phyloP scores from a whole-genome alignment of 495 filamentous ascomycete genomes.

The Penicillium fimorum region DNA sequence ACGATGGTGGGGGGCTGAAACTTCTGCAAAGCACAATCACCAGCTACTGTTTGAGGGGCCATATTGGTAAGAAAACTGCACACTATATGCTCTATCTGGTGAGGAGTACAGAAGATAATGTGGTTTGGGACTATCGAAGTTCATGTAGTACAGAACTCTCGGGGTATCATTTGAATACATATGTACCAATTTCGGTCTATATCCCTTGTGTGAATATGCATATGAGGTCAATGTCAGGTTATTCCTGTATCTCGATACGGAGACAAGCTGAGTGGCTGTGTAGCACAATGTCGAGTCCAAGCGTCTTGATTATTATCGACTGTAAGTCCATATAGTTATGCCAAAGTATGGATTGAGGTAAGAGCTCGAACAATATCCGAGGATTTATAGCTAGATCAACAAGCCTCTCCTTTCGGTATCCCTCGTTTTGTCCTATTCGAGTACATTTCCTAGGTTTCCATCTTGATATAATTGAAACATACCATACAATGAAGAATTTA shows the following conservation, averaged over 20 bases:
- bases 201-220: not conserved
- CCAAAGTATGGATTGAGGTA: not conserved
- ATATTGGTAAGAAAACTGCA: not conserved
- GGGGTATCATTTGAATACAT: not conserved
- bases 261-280: not conserved
- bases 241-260: not conserved
- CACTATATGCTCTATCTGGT: not conserved
- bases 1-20: slow-evolving; percentile 21
- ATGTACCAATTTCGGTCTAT: not conserved
- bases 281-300: not conserved
- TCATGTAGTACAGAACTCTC: not conserved
- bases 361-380: not conserved
- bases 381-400: not conserved
- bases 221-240: not conserved
- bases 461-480: not conserved
- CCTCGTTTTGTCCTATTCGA: not conserved
- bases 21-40: slow-evolving; percentile 22
- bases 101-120: not conserved
- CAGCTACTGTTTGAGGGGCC: not conserved
- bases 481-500: not conserved
- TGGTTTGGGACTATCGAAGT: not conserved
- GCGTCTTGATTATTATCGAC: not conserved
- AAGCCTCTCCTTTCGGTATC: not conserved
- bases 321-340: not conserved
- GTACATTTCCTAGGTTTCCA: not conserved